Conservation (phyloP, 2,329 filamentous ascomycete species). For the Xylaria sp. region DNA sequence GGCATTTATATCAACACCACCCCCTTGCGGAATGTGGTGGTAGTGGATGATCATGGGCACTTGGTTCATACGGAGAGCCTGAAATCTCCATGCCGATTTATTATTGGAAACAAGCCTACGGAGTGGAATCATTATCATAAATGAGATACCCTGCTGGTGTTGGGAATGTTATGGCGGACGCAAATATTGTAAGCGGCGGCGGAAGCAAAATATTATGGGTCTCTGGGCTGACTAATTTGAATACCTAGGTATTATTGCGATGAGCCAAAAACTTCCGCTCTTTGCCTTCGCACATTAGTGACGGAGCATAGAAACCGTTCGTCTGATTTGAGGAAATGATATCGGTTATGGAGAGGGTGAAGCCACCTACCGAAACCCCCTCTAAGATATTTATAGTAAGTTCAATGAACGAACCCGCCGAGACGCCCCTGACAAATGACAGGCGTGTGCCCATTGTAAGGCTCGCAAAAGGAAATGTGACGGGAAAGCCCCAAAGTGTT, state of each 20-base stretch:
- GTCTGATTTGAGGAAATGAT: not conserved
- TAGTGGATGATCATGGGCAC: not conserved
- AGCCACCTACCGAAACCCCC: not conserved
- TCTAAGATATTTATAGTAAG: slow-evolving; percentile 30
- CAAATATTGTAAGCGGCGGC: slow-evolving; percentile 20
- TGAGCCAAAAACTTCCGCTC: slow-evolving; percentile 4
- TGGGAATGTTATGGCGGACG: not conserved
- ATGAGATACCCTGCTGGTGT: not conserved
- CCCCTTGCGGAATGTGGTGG: too few relatives aligned
- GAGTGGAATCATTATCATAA: not conserved
- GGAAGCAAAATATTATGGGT: slow-evolving; percentile 24
- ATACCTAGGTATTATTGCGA: not conserved
- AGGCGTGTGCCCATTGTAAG: slow-evolving; percentile 34
- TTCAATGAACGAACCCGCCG: not conserved
- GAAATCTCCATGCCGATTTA: not conserved
- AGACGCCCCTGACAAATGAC: not conserved
- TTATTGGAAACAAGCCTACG: not conserved
- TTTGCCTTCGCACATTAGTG: slow-evolving; percentile 1
- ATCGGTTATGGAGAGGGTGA: not conserved
- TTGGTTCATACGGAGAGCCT: too few relatives aligned
- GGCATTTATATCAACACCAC: not conserved
- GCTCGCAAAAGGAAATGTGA: slow-evolving; percentile 31
- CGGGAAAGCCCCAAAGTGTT: slow-evolving; percentile 26
- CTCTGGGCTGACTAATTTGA: slow-evolving; percentile 3
- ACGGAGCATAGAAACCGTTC: not conserved